Evolutionary conservation across 164 flowering plant genomes (phyloP).

Genomic region (Stephania cephalantha): DNA sequence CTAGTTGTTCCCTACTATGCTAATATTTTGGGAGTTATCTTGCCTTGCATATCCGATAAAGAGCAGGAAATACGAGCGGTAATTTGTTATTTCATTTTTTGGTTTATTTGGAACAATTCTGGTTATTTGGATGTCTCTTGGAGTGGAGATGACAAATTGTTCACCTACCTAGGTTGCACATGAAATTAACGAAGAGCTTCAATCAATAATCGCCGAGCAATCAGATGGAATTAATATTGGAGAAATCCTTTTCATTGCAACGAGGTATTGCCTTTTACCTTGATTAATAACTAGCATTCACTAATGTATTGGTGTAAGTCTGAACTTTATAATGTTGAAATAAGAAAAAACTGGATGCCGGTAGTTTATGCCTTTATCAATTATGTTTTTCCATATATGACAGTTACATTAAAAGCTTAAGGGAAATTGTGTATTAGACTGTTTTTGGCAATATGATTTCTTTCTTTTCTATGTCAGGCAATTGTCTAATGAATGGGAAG

Average conservation of each 20-base stretch:
- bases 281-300: conserved; percentile 19
- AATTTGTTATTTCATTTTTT: conserved; percentile 15
- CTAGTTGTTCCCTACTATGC: conserved; percentile 94
- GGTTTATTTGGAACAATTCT: background rate
- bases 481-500: conserved; percentile 80
- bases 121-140: background rate
- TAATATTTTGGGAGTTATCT: conserved; percentile 85
- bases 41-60: conserved; percentile 94
- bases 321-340: conserved; percentile 12
- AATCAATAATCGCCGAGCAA: conserved; percentile 66
- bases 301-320: conserved; percentile 12
- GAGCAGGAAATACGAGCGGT: conserved; percentile 96
- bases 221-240: conserved; percentile 88
- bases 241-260: conserved; percentile 83
- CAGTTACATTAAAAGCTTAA: background rate
- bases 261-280: conserved; percentile 55
- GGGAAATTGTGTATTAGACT: conserved; percentile 3
- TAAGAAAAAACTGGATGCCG: background rate
- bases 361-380: background rate
- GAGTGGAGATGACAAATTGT: background rate
- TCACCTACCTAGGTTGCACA: conserved; percentile 65
- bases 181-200: conserved; percentile 96
- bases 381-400: background rate
- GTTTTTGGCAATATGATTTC: conserved; percentile 9
- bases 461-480: conserved; percentile 39